Base-by-base conservation (phyloP, 1,284 basidiomycete genomes). In the Cystobasidiaceae sp. region DNA sequence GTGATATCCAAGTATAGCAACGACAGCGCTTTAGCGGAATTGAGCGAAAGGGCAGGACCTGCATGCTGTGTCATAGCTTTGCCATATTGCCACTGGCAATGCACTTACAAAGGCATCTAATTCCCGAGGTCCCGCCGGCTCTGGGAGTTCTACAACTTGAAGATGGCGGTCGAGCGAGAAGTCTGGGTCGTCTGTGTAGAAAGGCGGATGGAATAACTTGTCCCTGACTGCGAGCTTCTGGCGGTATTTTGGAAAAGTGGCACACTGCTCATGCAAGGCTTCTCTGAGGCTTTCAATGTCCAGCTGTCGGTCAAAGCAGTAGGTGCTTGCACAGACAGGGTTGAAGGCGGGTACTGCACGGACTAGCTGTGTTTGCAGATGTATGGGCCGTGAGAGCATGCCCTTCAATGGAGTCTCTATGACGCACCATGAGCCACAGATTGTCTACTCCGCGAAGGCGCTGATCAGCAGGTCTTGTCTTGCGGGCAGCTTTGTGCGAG, bases 311-410 rank as follows among this genome's bases (percentile, higher is more conserved):
- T 69, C 68, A 49, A 75, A 73, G 7, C 66, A 71, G 50, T 72
- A 75, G 2, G 70, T 72, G 4, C 71, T 72, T 21, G 70, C 66
- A 66, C 74, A 75, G 23, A 73, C 71, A 1, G 74, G 74, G 46
- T 74, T 73, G 67, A 75, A 75, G 17, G 56, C 44, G 8, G 54
- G 37, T 45, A 60, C 69, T 34, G 70, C 69, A 15, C 50, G 44
- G 13, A 62, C 63, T 3, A 74, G 63, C 56, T 71, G 63, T 13
- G 73, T 63, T 71, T 71, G 72, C 70, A 73, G 71, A 13, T 33
- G 19, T 25, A 17, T 8, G 9, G 13, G 15, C 17, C 7, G 4
- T n/a, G 21, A n/a, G 28, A 37, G 34, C 51, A 37, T 39, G 37
- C 37, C 11, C 11, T 39, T 39, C n/a, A 39, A 11, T 11, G 37